phyloP scores from a whole-genome alignment of 331 rosid genomes.

The Acacia pycnantha region DNA sequence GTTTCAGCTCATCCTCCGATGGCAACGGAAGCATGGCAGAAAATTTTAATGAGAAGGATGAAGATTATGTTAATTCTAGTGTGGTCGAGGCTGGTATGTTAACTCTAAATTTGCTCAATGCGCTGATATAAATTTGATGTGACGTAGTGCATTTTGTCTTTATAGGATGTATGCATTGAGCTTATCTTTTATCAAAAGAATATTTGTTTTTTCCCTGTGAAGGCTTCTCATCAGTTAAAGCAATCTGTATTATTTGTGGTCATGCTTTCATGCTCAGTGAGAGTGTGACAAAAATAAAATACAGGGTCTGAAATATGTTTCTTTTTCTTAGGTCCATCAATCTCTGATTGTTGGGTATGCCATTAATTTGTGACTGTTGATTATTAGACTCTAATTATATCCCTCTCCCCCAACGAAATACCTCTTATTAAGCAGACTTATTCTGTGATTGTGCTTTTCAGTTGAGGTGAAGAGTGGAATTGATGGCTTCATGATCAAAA shows the following conservation, averaged over 20 bases:
- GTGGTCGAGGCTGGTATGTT: slow-evolving; percentile 92
- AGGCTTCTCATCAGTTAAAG: neutral
- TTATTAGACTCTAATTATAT: neutral
- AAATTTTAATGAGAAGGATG: slow-evolving; percentile 83
- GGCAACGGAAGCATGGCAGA: slow-evolving; percentile 83
- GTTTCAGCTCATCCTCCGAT: slow-evolving; percentile 69
- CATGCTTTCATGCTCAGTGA: neutral
- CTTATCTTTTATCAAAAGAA: neutral
- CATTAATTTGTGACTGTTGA: neutral
- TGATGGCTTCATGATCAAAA: slow-evolving; percentile 91
- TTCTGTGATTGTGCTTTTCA: slow-evolving; percentile 37
- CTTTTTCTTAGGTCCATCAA: neutral
- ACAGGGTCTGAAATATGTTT: neutral
- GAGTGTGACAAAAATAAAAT: neutral
- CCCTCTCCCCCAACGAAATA: neutral
- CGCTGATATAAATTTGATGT: neutral
- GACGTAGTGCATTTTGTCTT: slow-evolving; percentile 11
- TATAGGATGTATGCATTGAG: neutral
- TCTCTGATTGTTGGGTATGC: neutral
- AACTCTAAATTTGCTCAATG: slow-evolving; percentile 14
- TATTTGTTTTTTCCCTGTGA: neutral
- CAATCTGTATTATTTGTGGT: neutral
- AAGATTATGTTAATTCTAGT: slow-evolving; percentile 83
- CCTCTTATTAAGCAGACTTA: slow-evolving; percentile 26
- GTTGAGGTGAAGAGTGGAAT: slow-evolving; percentile 99